A percentile compares a stretch with the other conserved stretches of the same genome.
phyloP scores from a whole-genome alignment of 768 basidiomycete genomes.

The Asterophora lycoperdoides region DNA sequence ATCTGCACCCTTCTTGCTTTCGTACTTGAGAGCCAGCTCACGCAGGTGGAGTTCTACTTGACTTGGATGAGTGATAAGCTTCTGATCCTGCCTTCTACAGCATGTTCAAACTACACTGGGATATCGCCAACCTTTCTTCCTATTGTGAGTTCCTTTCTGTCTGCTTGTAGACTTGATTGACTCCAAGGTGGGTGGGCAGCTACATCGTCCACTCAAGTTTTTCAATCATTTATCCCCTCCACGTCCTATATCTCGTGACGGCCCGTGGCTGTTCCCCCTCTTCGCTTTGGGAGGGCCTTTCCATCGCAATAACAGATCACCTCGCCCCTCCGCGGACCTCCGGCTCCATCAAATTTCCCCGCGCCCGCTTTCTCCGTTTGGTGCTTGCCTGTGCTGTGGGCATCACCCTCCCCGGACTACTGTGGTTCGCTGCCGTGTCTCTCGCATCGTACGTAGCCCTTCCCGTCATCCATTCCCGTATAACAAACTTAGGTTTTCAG shows the following conservation, averaged over 20 bases:
- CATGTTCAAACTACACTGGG: constrained; percentile 73
- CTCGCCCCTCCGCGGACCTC: constrained; percentile 32
- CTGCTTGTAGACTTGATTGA: background rate
- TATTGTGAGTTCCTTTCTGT: constrained; percentile 56
- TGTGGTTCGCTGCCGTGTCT: constrained; percentile 74
- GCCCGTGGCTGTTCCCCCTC: constrained; percentile 45
- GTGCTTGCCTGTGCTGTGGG: constrained; percentile 47
- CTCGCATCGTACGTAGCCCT: constrained; percentile 61
- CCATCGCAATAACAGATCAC: constrained; percentile 44
- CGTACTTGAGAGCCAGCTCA: constrained; percentile 70
- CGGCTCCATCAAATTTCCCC: constrained; percentile 34
- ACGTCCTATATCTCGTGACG: constrained; percentile 61
- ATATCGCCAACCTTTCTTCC: constrained; percentile 85
- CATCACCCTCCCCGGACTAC: constrained; percentile 57
- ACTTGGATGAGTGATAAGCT: background rate
- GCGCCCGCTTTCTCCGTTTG: constrained; percentile 33
- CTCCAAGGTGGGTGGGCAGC: constrained; percentile 37
- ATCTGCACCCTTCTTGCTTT: constrained; percentile 61
- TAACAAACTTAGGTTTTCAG: constrained; percentile 33
- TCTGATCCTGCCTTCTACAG: constrained; percentile 31
- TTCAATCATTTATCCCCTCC: constrained; percentile 74
- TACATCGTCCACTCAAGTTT: constrained; percentile 87
- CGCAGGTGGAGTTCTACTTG: constrained; percentile 49
- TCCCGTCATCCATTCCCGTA: constrained; percentile 5
- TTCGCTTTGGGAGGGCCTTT: constrained; percentile 50